Evolutionary conservation across 2,329 filamentous ascomycete species (phyloP).

Genomic region (Phoma sp.): DNA sequence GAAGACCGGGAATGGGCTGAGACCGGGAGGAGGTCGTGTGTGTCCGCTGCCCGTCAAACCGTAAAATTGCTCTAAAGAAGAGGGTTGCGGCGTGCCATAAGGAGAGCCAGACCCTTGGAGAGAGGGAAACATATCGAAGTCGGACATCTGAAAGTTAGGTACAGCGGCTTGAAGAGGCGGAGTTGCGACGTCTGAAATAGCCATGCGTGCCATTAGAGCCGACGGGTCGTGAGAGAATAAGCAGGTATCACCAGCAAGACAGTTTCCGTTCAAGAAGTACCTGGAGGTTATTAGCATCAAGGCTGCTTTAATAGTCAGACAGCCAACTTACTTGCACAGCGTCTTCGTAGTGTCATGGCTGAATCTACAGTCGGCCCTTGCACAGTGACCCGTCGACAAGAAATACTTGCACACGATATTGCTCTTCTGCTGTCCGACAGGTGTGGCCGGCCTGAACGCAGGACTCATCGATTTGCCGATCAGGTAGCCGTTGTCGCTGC

Average conservation of each 20-base stretch:
- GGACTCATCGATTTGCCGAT: conserved; percentile 90
- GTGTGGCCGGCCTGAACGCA: conserved; percentile 74
- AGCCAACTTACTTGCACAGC: conserved; percentile 86
- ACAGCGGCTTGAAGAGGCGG: conserved; percentile 68
- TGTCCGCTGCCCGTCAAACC: conserved; percentile 40
- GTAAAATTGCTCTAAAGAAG: conserved; percentile 53
- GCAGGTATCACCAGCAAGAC: conserved; percentile 89
- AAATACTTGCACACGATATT: conserved; percentile 97
- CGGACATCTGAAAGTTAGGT: conserved; percentile 77
- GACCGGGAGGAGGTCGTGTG: conserved; percentile 69
- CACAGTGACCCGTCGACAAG: conserved; percentile 91
- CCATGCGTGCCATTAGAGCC: conserved; percentile 80
- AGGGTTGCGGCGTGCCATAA: conserved; percentile 45
- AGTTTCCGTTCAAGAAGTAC: conserved; percentile 96
- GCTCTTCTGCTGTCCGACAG: conserved; percentile 76
- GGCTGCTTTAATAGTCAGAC: background rate
- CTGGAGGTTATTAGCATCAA: conserved; percentile 53
- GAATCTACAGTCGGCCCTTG: conserved; percentile 94
- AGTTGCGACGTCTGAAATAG: conserved; percentile 70
- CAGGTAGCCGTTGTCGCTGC: conserved; percentile 68
- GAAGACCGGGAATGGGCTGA: conserved; percentile 67
- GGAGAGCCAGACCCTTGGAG: conserved; percentile 60
- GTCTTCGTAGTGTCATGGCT: conserved; percentile 96
- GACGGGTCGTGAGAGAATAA: conserved; percentile 97
- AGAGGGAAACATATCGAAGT: conserved; percentile 83